These are phyloP conservation scores for Trichoderma atrobrunneum DNA, from an alignment of 2,329 filamentous ascomycete species.

Conservation along the genomic window DNA sequence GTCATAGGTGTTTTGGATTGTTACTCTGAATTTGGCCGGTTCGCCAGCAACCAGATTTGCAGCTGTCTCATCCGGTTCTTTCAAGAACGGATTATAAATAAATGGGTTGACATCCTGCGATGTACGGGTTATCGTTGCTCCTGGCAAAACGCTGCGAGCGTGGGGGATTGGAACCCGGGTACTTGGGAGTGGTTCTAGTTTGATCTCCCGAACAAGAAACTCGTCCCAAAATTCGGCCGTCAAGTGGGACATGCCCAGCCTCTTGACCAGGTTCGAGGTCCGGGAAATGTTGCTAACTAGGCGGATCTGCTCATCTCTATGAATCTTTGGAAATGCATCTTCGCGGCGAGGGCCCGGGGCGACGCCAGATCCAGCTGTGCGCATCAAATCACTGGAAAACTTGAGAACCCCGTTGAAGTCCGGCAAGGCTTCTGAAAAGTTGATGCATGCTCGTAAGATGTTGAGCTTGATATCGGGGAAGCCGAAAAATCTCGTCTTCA, in stretches of 20 bases:
- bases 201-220: slow-evolving; percentile 78
- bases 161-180: slow-evolving; percentile 66
- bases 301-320: slow-evolving; percentile 78
- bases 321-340: slow-evolving; percentile 67
- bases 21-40: slow-evolving; percentile 72
- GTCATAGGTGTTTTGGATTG: slow-evolving; percentile 91
- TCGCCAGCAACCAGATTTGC: slow-evolving; percentile 79
- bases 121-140: slow-evolving; percentile 47
- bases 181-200: slow-evolving; percentile 61
- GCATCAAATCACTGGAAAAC: slow-evolving; percentile 80
- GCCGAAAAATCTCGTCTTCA: slow-evolving; percentile 65
- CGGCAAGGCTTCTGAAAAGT: slow-evolving; percentile 88
- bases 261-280: slow-evolving; percentile 73
- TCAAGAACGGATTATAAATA: slow-evolving; percentile 90
- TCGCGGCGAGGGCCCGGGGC: slow-evolving; percentile 68
- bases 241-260: slow-evolving; percentile 67
- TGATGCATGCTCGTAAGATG: slow-evolving; percentile 83
- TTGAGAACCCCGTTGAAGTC: slow-evolving; percentile 88
- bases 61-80: slow-evolving; percentile 58
- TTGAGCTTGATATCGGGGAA: slow-evolving; percentile 79
- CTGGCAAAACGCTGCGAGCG: slow-evolving; percentile 52
- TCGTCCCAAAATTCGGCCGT: slow-evolving; percentile 95
- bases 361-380: slow-evolving; percentile 76
- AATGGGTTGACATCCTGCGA: slow-evolving; percentile 75
- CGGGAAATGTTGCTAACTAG: slow-evolving; percentile 83